Percentiles rank a stretch among this genome's conserved stretches.
These are phyloP conservation scores for Lithocarpus polystachyus DNA, from an alignment of 306 rosid genomes.

Conservation along the genomic window DNA sequence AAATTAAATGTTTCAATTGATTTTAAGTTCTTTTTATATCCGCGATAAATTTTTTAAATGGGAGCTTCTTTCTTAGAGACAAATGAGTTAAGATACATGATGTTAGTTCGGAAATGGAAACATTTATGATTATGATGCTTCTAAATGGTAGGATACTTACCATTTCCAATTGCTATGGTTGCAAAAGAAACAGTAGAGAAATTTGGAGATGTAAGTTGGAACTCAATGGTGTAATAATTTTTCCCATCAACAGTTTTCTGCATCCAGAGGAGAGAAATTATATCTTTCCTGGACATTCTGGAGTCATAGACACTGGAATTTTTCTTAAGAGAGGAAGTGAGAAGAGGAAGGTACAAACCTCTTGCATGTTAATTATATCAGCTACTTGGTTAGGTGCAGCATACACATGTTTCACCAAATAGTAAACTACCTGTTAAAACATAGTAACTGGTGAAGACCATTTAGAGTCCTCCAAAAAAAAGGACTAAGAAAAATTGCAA, in stretches of 20 bases:
- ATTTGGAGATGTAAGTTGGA: slow-evolving; percentile 62
- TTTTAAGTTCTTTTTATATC: too few relatives aligned
- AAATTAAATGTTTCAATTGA: too few relatives aligned
- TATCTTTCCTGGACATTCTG: neutral
- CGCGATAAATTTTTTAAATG: too few relatives aligned
- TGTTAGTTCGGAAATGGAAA: neutral
- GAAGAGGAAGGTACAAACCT: slow-evolving; percentile 46
- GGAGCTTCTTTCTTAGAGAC: neutral
- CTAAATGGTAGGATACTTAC: slow-evolving; percentile 34
- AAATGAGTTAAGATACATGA: neutral
- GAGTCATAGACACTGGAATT: neutral
- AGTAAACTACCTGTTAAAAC: slow-evolving; percentile 45
- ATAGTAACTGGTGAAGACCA: slow-evolving; percentile 19
- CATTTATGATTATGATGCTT: neutral
- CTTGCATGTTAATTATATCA: slow-evolving; percentile 67
- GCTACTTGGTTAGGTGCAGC: slow-evolving; percentile 87
- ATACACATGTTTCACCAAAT: slow-evolving; percentile 67
- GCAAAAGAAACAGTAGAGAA: slow-evolving; percentile 66
- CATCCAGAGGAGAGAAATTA: slow-evolving; percentile 25
- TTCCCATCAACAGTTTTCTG: slow-evolving; percentile 76
- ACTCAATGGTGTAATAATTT: slow-evolving; percentile 83
- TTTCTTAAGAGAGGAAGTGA: neutral
- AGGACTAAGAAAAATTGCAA: neutral
- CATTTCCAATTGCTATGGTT: slow-evolving; percentile 87
- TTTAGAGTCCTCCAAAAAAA: neutral